Percentiles rank a stretch among this genome's conserved stretches.
Evolutionary conservation across 2,329 filamentous ascomycete species (phyloP).

Genomic region (Ophiostoma pallidulum): DNA sequence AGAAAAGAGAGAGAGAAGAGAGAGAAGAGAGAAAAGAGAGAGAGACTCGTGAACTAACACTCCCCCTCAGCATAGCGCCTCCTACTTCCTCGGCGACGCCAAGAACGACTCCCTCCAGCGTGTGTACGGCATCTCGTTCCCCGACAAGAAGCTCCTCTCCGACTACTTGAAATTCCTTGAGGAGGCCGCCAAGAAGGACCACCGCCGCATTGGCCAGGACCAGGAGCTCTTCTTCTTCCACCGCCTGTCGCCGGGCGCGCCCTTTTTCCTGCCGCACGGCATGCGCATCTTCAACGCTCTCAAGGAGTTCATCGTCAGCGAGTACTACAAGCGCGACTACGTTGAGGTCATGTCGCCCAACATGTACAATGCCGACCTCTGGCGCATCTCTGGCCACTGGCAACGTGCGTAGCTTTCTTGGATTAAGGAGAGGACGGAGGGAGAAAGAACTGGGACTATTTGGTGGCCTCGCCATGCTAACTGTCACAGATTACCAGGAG

Average conservation of each 20-base stretch:
- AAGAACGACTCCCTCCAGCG: conserved; percentile 92
- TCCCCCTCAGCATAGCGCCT: conserved; percentile 33
- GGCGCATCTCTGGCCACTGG: conserved; percentile 96
- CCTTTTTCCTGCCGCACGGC: conserved; percentile 87
- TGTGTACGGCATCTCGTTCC: conserved; percentile 91
- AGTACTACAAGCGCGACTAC: conserved; percentile 91
- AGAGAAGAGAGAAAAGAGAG: too few species aligned
- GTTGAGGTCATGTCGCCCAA: conserved; percentile 93
- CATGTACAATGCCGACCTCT: conserved; percentile 88
- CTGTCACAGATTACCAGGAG: conserved; percentile 60
- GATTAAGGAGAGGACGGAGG: too few species aligned
- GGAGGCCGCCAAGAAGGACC: conserved; percentile 95
- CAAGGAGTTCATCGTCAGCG: conserved; percentile 66
- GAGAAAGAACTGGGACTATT: too few species aligned
- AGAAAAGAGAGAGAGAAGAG: too few species aligned
- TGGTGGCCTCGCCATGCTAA: conserved; percentile 3
- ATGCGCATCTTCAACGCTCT: conserved; percentile 21
- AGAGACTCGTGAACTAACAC: too few species aligned
- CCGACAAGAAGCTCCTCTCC: conserved; percentile 88
- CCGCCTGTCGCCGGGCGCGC: conserved; percentile 82
- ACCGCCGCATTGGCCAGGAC: conserved; percentile 85
- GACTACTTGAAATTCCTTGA: conserved; percentile 93
- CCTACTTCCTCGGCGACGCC: conserved; percentile 87
- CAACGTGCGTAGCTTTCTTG: conserved; percentile 35
- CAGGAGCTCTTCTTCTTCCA: conserved; percentile 98